Evolutionary conservation across 371 early-diverging fungal genomes (phyloP), one percentile per base, ranked within the genome.

Genomic region (Haplosporangium sp.): DNA sequence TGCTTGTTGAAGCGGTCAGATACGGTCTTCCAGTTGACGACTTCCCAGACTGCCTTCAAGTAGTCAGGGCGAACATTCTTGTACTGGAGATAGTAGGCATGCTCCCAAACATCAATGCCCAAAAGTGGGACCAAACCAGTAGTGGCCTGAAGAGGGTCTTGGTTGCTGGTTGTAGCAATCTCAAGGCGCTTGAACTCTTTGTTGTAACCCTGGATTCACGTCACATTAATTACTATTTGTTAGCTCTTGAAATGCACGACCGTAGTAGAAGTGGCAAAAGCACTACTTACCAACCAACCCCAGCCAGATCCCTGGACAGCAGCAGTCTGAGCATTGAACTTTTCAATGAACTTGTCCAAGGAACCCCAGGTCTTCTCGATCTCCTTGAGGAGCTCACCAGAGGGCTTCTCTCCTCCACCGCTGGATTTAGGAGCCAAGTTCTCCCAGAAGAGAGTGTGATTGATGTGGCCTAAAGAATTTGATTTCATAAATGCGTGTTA

Each of bases 31-130:
- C 99, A 99, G 94, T 99, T 97, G 76, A 99, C 88, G 6, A 99
- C 96, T 65, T 93, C 92, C 98, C 98, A 99, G 76, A 98, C 94
- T 35, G 92, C 92, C 86, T 96, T 94, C 69, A 99, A 86, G 86
- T 98, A 99, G 65, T 96, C 97, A 20, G 95, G 95, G 71, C 97
- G 95, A 52, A 92, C 96, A 85, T 97, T 98, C 90, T 96, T 96
- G 91, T 98, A 98, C 85, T 98, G 96, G 71, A 99, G 87, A 83
- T 99, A 99, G 88, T 98, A 99, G 39, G 99, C 96, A 77, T 99
- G 99, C 87, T 98, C 99, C 99, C 99, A 99, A 11, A 97, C 98
- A 88, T 99, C 99, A 71, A 97, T 85, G 50, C 97, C 97, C 63
- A 99, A 88, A 52, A 99, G 85, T 53, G 99, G 98, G 55, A 94